These are phyloP conservation scores for Colletotrichum falcatum DNA, from an alignment of 2,329 filamentous ascomycete genomes.

Conservation along the genomic window DNA sequence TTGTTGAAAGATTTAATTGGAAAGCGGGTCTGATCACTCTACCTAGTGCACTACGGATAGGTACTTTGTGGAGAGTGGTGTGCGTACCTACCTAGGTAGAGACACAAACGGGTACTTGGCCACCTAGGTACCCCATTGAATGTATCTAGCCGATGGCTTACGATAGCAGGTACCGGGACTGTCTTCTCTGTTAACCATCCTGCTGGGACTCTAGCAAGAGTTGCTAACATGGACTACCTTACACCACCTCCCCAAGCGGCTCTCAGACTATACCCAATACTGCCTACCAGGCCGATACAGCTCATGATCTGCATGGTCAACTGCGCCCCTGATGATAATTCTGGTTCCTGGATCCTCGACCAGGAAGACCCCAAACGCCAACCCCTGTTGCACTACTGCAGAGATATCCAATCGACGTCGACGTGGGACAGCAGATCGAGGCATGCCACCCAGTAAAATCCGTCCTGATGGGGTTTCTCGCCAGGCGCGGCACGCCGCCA, in stretches of 20 bases:
- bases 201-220: too few relatives aligned
- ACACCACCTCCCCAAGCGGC: neutral
- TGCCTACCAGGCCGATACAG: neutral
- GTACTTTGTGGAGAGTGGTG: neutral
- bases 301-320: constrained; percentile 29
- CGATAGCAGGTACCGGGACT: constrained; percentile 22
- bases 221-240: constrained; percentile 15
- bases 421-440: constrained; percentile 13
- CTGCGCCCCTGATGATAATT: constrained; percentile 39
- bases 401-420: constrained; percentile 27
- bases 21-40: constrained; percentile 35
- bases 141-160: neutral
- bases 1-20: constrained; percentile 37
- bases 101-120: too few relatives aligned
- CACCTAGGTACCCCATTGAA: too few relatives aligned
- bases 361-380: constrained; percentile 16
- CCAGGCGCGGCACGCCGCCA: constrained; percentile 33
- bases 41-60: too few relatives aligned
- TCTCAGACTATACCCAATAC: constrained; percentile 9
- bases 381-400: constrained; percentile 14
- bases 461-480: constrained; percentile 11
- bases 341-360: constrained; percentile 36
- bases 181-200: neutral
- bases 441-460: constrained; percentile 11
- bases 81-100: too few relatives aligned